phyloP scores from a whole-genome alignment of 208 protist species.

The Trypanosomatidae sp. region DNA sequence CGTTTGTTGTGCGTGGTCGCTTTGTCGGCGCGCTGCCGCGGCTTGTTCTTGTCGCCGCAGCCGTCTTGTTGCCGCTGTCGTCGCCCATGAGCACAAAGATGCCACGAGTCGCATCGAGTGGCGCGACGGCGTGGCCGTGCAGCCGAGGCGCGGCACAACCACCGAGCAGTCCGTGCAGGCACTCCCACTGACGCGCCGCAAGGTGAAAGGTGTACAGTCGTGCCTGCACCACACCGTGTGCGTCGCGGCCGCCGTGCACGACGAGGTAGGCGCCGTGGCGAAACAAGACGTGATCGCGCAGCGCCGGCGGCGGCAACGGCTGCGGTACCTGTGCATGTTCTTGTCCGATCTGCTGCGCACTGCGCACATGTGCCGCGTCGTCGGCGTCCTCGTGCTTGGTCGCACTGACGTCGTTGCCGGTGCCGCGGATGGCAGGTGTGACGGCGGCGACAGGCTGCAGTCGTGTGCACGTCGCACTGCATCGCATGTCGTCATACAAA shows the following conservation, averaged over 20 bases:
- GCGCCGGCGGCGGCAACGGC: background rate
- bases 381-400: background rate
- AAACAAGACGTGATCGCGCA: background rate
- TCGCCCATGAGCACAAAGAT: too few species aligned
- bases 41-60: too few species aligned
- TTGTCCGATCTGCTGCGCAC: background rate
- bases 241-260: background rate
- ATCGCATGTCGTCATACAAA: background rate
- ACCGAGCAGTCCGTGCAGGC: too few species aligned
- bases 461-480: background rate
- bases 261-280: background rate
- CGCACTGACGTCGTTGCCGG: background rate
- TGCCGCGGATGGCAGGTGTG: background rate
- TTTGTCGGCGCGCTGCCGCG: too few species aligned
- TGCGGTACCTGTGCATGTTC: background rate
- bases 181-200: too few species aligned
- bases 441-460: background rate
- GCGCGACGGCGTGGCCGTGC: too few species aligned
- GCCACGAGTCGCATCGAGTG: too few species aligned
- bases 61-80: too few species aligned
- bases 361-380: background rate
- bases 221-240: background rate
- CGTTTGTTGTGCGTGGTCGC: too few species aligned
- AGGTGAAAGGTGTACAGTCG: too few species aligned
- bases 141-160: too few species aligned